A percentile compares a stretch with the other conserved stretches of the same genome.
Evolutionary conservation across 805 yeast species (phyloP).

Genomic region (Saturnispora halmiae): DNA sequence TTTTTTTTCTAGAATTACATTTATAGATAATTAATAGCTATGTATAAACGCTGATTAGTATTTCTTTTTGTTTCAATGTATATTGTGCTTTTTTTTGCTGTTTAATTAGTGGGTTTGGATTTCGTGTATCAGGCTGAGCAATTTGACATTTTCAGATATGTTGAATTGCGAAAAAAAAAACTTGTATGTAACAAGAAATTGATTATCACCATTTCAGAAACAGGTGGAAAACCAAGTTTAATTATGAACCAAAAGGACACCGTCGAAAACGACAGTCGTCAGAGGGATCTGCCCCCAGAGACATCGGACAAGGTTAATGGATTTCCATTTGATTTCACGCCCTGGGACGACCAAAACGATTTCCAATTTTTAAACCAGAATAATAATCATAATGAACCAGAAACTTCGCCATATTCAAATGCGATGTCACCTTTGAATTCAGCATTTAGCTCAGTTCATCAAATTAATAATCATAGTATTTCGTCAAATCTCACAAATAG

Average conservation of each 20-base stretch:
- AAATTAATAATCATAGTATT: no score
- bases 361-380: slow-evolving; percentile 17
- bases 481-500: no score
- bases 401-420: slow-evolving; percentile 14
- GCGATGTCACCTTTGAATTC: slow-evolving; percentile 23
- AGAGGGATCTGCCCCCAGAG: not conserved
- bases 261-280: not conserved
- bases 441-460: not conserved
- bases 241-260: not conserved
- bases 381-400: slow-evolving; percentile 11
- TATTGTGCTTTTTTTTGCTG: no score
- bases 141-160: no score
- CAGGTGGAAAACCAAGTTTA: not conserved
- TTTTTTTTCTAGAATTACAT: no score
- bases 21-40: no score
- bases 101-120: no score
- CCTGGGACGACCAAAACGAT: slow-evolving; percentile 26
- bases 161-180: no score
- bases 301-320: not conserved
- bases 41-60: no score
- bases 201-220: not conserved
- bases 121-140: no score
- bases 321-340: slow-evolving; percentile 21
- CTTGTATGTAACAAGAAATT: not conserved
- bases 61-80: no score